Evolutionary conservation across 1,139 yeast species (phyloP).

Genomic region (Pichia sp.): DNA sequence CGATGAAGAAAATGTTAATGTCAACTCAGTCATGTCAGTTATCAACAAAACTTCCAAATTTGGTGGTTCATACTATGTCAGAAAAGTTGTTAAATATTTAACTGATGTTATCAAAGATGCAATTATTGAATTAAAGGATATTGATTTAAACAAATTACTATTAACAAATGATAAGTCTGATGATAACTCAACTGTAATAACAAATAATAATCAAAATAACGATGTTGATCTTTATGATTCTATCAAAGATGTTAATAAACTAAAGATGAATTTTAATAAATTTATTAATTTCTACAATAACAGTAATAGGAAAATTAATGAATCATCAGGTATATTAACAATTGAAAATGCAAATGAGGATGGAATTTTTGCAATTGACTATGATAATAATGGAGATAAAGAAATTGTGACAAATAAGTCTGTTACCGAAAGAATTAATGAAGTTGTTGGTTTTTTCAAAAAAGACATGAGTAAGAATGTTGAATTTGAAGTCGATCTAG

Average conservation of each 20-base stretch:
- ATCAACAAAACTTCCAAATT: conserved; percentile 46
- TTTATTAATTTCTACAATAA: conserved; percentile 11
- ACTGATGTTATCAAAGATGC: conserved; percentile 47
- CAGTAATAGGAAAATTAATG: not conserved
- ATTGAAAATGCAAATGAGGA: not conserved
- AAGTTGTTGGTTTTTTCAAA: conserved; percentile 11
- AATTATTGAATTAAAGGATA: conserved; percentile 28
- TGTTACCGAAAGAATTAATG: conserved; percentile 11
- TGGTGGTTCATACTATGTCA: conserved; percentile 44
- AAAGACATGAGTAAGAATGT: conserved; percentile 11
- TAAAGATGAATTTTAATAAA: conserved; percentile 17
- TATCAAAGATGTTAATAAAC: conserved; percentile 17
- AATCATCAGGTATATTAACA: not conserved
- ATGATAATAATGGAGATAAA: conserved; percentile 5
- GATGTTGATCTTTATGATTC: conserved; percentile 15
- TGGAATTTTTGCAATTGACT: conserved; percentile 13
- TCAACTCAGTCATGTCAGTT: conserved; percentile 48
- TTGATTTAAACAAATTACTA: conserved; percentile 15
- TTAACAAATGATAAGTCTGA: not conserved
- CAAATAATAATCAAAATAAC: not conserved
- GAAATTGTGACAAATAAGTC: conserved; percentile 1
- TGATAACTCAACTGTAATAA: not conserved
- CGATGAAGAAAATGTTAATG: conserved; percentile 43
- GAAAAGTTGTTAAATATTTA: conserved; percentile 40
- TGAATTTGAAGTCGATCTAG: conserved; percentile 15